These are phyloP conservation scores for Chalciporus sp. DNA, from an alignment of 1,284 basidiomycete species.

Conservation along the genomic window DNA sequence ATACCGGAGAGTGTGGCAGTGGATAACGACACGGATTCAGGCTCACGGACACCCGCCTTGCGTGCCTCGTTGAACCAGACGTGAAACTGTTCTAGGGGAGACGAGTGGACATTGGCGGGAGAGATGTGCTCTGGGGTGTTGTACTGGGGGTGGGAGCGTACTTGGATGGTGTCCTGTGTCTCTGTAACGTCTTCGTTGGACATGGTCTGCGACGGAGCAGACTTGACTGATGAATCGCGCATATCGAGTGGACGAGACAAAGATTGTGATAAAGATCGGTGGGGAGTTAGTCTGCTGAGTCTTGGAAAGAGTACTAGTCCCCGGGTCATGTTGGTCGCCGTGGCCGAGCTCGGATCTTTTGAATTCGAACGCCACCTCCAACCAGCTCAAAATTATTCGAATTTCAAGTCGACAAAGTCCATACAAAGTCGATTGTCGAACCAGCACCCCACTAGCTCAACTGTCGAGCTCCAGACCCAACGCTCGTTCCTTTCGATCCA, in stretches of 20 bases:
- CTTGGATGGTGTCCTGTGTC: conserved; percentile 55
- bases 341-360: too few relatives aligned
- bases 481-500: too few relatives aligned
- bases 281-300: neutral
- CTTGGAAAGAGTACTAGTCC: neutral
- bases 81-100: conserved; percentile 83
- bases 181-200: conserved; percentile 30
- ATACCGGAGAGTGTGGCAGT: conserved; percentile 74
- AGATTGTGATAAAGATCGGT: conserved; percentile 13
- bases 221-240: neutral
- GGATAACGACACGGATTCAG: conserved; percentile 86
- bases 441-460: too few relatives aligned
- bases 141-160: conserved; percentile 80
- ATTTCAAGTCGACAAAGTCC: too few relatives aligned
- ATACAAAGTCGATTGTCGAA: too few relatives aligned
- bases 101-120: conserved; percentile 55
- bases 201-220: conserved; percentile 19
- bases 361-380: neutral
- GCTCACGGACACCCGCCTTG: conserved; percentile 67
- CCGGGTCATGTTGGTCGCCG: neutral
- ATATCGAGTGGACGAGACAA: conserved; percentile 2
- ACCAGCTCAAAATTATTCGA: too few relatives aligned
- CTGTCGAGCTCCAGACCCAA: too few relatives aligned
- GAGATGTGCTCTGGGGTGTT: conserved; percentile 62
- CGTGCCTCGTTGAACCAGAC: conserved; percentile 79